Conservation (phyloP, 2,329 filamentous ascomycete genomes). For the Penicillium brevicompactum region DNA sequence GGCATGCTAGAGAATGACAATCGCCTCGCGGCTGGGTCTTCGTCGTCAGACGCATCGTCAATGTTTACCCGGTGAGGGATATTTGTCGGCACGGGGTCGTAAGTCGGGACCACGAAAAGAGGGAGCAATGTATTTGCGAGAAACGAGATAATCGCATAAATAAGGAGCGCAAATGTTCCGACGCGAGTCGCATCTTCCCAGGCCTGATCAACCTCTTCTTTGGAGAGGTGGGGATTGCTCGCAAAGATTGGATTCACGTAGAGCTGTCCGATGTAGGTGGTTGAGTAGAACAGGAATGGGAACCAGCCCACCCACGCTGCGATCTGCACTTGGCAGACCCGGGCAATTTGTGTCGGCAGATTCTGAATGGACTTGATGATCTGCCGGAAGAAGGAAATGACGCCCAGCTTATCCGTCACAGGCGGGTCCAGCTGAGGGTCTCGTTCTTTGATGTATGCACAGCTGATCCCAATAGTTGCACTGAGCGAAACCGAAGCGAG, state of each 20-base stretch:
- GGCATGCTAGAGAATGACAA: constrained; percentile 37
- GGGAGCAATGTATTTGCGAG: constrained; percentile 79
- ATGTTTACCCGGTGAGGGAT: constrained; percentile 4
- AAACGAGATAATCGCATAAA: constrained; percentile 86
- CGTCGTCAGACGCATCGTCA: constrained; percentile 8
- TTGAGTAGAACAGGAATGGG: constrained; percentile 92
- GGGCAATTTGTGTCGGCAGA: constrained; percentile 78
- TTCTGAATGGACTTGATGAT: constrained; percentile 75
- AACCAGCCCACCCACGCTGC: constrained; percentile 96
- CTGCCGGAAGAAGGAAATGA: constrained; percentile 77
- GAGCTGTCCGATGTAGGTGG: constrained; percentile 89
- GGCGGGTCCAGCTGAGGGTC: constrained; percentile 74
- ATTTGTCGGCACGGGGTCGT: constrained; percentile 40
- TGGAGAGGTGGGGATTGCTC: constrained; percentile 74
- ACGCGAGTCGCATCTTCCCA: constrained; percentile 85
- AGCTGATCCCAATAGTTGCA: constrained; percentile 71
- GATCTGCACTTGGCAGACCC: constrained; percentile 80
- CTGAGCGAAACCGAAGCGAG: constrained; percentile 76
- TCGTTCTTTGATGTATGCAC: constrained; percentile 70
- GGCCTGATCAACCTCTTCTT: constrained; percentile 72
- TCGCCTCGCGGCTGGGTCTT: constrained; percentile 26
- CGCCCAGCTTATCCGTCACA: constrained; percentile 61
- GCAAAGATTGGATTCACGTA: constrained; percentile 83
- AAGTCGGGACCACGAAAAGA: constrained; percentile 81
- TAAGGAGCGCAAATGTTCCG: constrained; percentile 83